Base-by-base conservation (phyloP, 257 asterid species). In the Solanum bulbocastanum region DNA sequence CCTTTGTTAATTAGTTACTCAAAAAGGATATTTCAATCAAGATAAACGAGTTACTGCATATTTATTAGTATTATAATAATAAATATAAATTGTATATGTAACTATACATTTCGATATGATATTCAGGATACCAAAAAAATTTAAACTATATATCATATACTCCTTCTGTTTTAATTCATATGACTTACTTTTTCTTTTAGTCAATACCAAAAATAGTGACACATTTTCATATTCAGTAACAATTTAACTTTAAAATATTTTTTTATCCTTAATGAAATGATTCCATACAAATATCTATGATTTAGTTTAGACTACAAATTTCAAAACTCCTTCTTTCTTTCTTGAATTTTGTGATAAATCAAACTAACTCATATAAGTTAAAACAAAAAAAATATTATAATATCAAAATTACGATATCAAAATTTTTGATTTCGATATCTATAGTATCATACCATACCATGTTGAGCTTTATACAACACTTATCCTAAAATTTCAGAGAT, bases 241-340 rank as follows among this genome's bases (percentile, higher is more conserved):
- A 7, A 56, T 20, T 56, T 56, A 20, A 56, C 11, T 56, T 56
- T 7, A 56, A 56, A 0, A 56, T 20, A 0, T 56, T 0, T 56
- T 56, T 56, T 56, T 20, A 56, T 0, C n/a, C 66, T 56, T 20
- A 20, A 3, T 56, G 5, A 20, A 56, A 56, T 56, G 0, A 56
- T 56, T 0, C 2, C 5, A 20, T 5, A 56, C 5, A 20, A 7
- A 20, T 0, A 56, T 56, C 0, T 56, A 56, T 56, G 8, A 56
- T 1, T 56, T 56, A 18, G 0, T 56, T 56, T 1, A 56, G 0
- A 56, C 65, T 0, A 56, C 0, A 56, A 56, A 56, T 56, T 7
- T 56, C 10, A 18, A 56, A 56, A 56, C n/a, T 56, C n/a, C 0
- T 49, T 49, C 20, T 49, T 20, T 56, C 10, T 20, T 20, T 56